These are phyloP conservation scores for Metschnikowia lochheadii DNA, from an alignment of 805 yeast species.

Conservation along the genomic window DNA sequence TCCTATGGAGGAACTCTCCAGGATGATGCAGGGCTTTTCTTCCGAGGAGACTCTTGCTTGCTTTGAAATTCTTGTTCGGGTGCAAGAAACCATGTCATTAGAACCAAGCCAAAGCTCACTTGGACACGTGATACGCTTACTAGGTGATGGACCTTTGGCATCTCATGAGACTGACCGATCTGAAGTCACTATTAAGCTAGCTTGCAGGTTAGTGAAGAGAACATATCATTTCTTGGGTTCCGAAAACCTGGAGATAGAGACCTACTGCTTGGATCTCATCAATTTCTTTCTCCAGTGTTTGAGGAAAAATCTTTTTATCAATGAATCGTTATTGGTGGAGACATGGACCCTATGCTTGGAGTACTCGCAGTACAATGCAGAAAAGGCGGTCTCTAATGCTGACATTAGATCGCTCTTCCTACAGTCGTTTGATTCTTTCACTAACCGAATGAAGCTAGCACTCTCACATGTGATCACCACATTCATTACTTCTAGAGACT, in stretches of 20 bases:
- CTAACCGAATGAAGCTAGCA: constrained; percentile 19
- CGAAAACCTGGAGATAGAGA: constrained; percentile 11
- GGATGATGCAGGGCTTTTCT: background rate
- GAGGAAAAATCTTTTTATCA: constrained; percentile 37
- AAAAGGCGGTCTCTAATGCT: constrained; percentile 21
- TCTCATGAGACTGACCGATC: constrained; percentile 32
- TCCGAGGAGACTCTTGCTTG: background rate
- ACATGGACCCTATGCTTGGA: constrained; percentile 31
- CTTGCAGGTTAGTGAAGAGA: constrained; percentile 18
- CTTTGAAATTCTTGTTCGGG: background rate
- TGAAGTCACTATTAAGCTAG: constrained; percentile 35
- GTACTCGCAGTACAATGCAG: constrained; percentile 20
- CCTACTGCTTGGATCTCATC: constrained; percentile 47
- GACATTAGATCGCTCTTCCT: constrained; percentile 17
- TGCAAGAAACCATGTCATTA: background rate
- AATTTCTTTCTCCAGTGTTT: constrained; percentile 42
- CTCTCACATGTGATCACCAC: constrained; percentile 16
- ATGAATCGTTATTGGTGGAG: constrained; percentile 29
- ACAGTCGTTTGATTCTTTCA: constrained; percentile 14
- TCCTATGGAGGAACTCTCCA: background rate
- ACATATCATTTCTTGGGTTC: constrained; percentile 2
- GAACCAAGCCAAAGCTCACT: background rate
- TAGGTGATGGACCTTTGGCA: constrained; percentile 31
- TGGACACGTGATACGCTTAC: constrained; percentile 19
- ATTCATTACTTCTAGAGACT: constrained; percentile 7